Evolutionary conservation across 2,329 filamentous ascomycete species (phyloP).

Genomic region (Colletotrichum siamense): DNA sequence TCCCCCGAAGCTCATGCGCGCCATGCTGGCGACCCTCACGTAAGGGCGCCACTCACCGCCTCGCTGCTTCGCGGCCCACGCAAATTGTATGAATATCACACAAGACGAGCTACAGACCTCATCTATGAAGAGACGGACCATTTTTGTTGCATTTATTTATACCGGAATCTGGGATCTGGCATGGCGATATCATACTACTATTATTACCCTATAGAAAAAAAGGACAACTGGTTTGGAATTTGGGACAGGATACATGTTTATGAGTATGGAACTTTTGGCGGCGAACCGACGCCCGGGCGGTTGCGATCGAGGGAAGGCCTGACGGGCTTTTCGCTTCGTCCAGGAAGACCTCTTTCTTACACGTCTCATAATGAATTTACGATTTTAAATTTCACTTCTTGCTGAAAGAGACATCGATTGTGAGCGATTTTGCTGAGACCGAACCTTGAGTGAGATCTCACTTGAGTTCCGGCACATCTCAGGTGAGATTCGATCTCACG

Average conservation of each 20-base stretch:
- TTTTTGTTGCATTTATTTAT: neutral
- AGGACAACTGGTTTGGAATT: neutral
- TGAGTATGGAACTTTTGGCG: neutral
- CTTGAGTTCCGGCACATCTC: neutral
- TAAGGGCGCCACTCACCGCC: slow-evolving; percentile 37
- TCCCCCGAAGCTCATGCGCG: slow-evolving; percentile 66
- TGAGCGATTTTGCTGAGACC: neutral
- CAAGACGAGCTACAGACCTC: neutral
- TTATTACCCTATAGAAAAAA: slow-evolving; percentile 21
- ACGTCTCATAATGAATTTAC: neutral
- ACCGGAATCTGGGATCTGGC: neutral
- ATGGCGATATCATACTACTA: neutral
- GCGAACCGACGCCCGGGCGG: neutral
- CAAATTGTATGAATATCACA: slow-evolving; percentile 3
- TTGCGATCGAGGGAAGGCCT: neutral
- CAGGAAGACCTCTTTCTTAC: neutral
- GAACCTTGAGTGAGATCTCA: neutral
- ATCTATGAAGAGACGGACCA: neutral
- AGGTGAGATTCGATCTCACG: neutral
- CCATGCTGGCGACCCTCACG: slow-evolving; percentile 75
- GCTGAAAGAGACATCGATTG: neutral
- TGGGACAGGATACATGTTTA: neutral
- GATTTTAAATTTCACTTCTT: neutral
- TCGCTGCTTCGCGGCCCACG: neutral
- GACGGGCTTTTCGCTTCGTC: neutral